Evolutionary conservation across 1,139 yeast genomes (phyloP).

Genomic region (Blastobotrys malaysiensis): DNA sequence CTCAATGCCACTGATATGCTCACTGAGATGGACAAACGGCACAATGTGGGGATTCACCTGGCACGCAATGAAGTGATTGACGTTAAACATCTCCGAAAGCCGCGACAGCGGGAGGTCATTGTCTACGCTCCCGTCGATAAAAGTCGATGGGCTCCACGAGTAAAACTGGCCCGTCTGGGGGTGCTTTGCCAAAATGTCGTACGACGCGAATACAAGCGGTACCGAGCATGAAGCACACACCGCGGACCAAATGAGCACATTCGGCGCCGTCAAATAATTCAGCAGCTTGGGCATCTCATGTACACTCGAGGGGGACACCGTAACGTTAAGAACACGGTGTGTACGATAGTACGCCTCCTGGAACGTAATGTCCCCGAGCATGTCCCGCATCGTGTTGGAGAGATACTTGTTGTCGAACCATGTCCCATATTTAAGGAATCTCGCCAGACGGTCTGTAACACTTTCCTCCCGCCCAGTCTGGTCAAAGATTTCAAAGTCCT

Average conservation of each 20-base stretch:
- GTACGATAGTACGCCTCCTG: conserved; percentile 90
- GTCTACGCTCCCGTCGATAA: conserved; percentile 94
- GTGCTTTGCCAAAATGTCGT: conserved; percentile 79
- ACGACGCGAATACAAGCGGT: conserved; percentile 86
- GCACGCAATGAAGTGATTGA: conserved; percentile 92
- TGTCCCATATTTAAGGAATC: conserved; percentile 75
- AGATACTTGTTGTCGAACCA: conserved; percentile 77
- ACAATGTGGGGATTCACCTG: conserved; percentile 97
- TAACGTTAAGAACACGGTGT: conserved; percentile 75
- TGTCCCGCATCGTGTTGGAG: conserved; percentile 63
- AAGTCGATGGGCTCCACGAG: conserved; percentile 83
- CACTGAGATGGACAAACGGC: conserved; percentile 55
- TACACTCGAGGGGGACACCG: conserved; percentile 71
- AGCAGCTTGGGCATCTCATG: conserved; percentile 48
- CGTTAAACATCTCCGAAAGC: conserved; percentile 91
- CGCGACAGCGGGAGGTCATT: conserved; percentile 88
- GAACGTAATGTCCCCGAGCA: conserved; percentile 89
- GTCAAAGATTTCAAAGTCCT: conserved; percentile 69
- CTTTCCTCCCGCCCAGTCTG: conserved; percentile 45
- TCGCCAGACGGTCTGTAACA: conserved; percentile 47
- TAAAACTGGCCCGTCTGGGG: conserved; percentile 57
- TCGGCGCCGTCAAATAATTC: conserved; percentile 91
- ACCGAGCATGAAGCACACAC: conserved; percentile 95
- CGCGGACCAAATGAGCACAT: conserved; percentile 89
- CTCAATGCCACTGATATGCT: conserved; percentile 37